A percentile compares a stretch with the other conserved stretches of the same genome.
Conservation (phyloP, 1,284 basidiomycete genomes). For the Ustilago hordei region DNA sequence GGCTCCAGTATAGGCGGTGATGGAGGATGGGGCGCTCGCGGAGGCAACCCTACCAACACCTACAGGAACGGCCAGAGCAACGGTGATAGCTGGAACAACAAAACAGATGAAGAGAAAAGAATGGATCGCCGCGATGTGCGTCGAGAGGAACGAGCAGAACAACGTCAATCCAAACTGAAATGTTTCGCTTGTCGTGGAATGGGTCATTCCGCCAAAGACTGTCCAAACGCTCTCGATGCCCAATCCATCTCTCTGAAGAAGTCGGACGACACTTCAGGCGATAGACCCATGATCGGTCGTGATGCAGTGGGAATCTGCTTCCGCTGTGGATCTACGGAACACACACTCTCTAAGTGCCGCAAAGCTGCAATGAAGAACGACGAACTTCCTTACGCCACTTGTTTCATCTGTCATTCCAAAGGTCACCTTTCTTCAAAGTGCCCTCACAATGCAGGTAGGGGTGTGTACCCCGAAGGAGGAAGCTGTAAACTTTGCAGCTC, state of each 20-base stretch:
- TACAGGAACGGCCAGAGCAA: constrained; percentile 9
- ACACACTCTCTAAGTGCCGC: constrained; percentile 82
- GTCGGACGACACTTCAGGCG: constrained; percentile 7
- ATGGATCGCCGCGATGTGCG: constrained; percentile 72
- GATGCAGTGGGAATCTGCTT: constrained; percentile 61
- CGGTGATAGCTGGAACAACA: constrained; percentile 12
- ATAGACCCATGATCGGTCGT: constrained; percentile 63
- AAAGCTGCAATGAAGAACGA: constrained; percentile 74
- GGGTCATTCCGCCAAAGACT: constrained; percentile 86
- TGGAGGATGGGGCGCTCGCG: constrained; percentile 39
- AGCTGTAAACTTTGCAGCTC: constrained; percentile 90
- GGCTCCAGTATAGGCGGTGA: constrained; percentile 18
- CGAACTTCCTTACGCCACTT: constrained; percentile 85
- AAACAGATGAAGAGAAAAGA: constrained; percentile 35
- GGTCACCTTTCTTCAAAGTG: constrained; percentile 86
- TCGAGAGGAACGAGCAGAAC: constrained; percentile 78
- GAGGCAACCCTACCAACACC: constrained; percentile 14
- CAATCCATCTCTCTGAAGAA: constrained; percentile 41
- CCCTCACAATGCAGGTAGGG: constrained; percentile 81
- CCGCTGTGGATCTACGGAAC: constrained; percentile 85
- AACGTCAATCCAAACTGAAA: constrained; percentile 76
- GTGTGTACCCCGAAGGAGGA: constrained; percentile 91
- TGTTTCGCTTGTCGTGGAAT: constrained; percentile 89
- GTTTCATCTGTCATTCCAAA: constrained; percentile 82
- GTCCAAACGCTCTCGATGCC: constrained; percentile 71